Base-by-base conservation (phyloP, 345 rosid genomes). In the Sisymbrium altissimum region DNA sequence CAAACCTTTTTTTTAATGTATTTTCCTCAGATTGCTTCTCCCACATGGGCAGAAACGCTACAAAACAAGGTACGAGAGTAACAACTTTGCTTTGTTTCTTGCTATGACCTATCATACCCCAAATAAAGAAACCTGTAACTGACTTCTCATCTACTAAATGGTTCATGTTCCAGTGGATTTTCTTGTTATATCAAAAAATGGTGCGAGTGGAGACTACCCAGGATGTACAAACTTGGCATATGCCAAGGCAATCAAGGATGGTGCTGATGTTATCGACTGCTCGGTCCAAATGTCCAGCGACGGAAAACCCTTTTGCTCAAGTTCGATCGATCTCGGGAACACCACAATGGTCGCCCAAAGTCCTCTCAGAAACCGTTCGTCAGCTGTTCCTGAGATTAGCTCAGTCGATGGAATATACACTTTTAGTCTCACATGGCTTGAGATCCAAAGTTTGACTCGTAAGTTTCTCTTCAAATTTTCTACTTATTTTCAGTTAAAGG, bases 131-230 rank as follows among this genome's bases (percentile, higher is more conserved):
- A 27, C 48, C 63, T 18, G 33, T 39, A n/a, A 38, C 27, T 74
- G 66, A 62, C 43, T 44, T 49, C 13, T 35, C 62, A 40, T 40
- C 5, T 12, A 68, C 19, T 7, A 9, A 56, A 60, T 38, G 66
- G 55, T 65, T 74, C 75, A 36, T 80, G 65, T 36, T 62, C 49
- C 83, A 92, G 98, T 33, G 14, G 39, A 76, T 8, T 61, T 85
- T 40, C 74, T 73, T 68, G 83, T 95, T 76, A 87, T 95, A 69
- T 83, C 98, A 7, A 82, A 77, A 63, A 66, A 85, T 76, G 97
- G 98, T 72, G 98, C 99, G 32, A 95, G 99, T 68, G 99, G 99
- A 64, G 97, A 92, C 81, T 90, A 71, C 79, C 97, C 99, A 18
- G 86, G 94, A 58, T 92, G 97, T 70, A 92, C 99, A 30, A 72